A percentile compares a stretch with the other conserved stretches of the same genome.
phyloP scores from a whole-genome alignment of 805 yeast species.

The Wickerhamomyces rabaulensis region DNA sequence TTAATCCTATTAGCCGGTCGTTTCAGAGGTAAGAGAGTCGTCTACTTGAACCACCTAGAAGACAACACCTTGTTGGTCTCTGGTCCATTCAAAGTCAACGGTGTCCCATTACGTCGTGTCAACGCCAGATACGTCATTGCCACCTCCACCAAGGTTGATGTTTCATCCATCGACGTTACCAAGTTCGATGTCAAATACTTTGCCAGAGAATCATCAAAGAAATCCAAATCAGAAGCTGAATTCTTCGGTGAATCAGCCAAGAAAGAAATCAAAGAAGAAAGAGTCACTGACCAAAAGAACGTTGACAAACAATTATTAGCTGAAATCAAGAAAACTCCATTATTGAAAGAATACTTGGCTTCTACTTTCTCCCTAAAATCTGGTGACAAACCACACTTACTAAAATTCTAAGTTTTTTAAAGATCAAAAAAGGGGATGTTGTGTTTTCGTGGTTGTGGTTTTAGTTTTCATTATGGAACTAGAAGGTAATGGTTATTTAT shows the following conservation, averaged over 20 bases:
- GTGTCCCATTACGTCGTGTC: constrained; percentile 99
- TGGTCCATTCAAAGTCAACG: constrained; percentile 99
- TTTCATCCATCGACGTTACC: constrained; percentile 75
- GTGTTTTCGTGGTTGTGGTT: background rate
- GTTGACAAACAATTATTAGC: constrained; percentile 90
- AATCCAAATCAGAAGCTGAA: constrained; percentile 85
- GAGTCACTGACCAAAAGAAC: constrained; percentile 93
- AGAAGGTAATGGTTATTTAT: background rate
- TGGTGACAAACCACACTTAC: constrained; percentile 98
- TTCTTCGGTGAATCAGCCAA: constrained; percentile 76
- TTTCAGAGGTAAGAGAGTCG: constrained; percentile 99
- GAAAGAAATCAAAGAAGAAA: constrained; percentile 88
- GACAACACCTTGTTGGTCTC: constrained; percentile 96
- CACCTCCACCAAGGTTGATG: constrained; percentile 87
- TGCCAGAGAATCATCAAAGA: constrained; percentile 85
- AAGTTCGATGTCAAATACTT: constrained; percentile 94
- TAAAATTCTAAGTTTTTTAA: constrained; percentile 68
- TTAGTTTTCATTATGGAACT: background rate
- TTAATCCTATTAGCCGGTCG: constrained; percentile 97
- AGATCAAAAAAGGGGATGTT: background rate
- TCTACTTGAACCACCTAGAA: constrained; percentile 92
- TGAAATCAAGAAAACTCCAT: constrained; percentile 95
- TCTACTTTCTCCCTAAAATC: constrained; percentile 93
- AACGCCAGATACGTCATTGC: constrained; percentile 98
- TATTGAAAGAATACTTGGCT: constrained; percentile 94